Percentiles rank a stretch among this genome's conserved stretches.
Evolutionary conservation across 768 basidiomycete species (phyloP).

Genomic region (Tephrocybe sp.): DNA sequence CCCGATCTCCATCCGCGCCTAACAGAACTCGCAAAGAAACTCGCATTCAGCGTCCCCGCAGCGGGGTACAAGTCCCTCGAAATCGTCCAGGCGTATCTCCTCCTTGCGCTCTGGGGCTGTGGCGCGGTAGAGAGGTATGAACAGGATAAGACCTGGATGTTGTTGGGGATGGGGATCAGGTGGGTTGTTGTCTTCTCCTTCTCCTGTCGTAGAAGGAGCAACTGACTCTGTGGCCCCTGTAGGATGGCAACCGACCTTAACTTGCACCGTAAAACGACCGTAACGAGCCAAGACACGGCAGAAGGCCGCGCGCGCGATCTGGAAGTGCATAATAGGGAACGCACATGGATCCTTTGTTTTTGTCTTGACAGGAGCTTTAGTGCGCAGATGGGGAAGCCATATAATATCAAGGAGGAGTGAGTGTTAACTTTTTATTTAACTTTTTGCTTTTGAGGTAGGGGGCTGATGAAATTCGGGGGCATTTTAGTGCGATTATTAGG

Average conservation of each 20-base stretch:
- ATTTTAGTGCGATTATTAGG: conserved; percentile 77
- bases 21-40: conserved; percentile 79
- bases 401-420: conserved; percentile 90
- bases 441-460: not conserved
- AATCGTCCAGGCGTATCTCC: conserved; percentile 92
- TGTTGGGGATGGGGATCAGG: conserved; percentile 86
- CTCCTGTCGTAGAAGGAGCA: not conserved
- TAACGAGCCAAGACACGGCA: conserved; percentile 62
- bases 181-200: conserved; percentile 26
- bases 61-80: conserved; percentile 91
- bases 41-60: conserved; percentile 86
- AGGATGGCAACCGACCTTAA: conserved; percentile 98
- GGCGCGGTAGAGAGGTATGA: conserved; percentile 97
- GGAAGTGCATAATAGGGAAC: conserved; percentile 91
- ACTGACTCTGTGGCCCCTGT: not conserved
- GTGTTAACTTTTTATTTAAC: conserved; percentile 27
- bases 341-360: conserved; percentile 92
- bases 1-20: conserved; percentile 81
- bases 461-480: not conserved
- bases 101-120: conserved; percentile 88
- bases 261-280: conserved; percentile 82
- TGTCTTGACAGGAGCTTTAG: conserved; percentile 86
- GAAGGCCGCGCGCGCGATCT: conserved; percentile 78
- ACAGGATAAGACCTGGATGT: conserved; percentile 92
- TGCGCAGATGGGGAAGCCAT: conserved; percentile 97